A percentile compares a stretch with the other conserved stretches of the same genome.
Conservation (phyloP, 768 basidiomycete genomes). For the Rhodosporidiobolus odoratus region DNA sequence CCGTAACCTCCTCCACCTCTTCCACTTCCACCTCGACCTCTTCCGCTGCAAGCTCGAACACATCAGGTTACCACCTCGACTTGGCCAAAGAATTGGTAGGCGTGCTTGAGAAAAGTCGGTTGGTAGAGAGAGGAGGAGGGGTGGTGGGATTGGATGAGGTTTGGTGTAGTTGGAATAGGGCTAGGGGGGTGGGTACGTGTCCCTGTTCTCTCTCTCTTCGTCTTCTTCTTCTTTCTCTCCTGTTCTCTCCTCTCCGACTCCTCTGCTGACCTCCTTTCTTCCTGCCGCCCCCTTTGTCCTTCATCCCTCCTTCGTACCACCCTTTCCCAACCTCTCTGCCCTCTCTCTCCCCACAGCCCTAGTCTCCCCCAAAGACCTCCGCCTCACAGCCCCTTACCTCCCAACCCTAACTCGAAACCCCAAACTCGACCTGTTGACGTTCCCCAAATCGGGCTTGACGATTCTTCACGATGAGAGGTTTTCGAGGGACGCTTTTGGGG, state of each 20-base stretch:
- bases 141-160: constrained; percentile 39
- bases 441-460: background rate
- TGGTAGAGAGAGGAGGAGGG: constrained; percentile 24
- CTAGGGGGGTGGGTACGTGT: constrained; percentile 36
- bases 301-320: background rate
- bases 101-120: constrained; percentile 57
- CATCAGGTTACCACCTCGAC: constrained; percentile 75
- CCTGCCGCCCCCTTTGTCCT: background rate
- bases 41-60: constrained; percentile 69
- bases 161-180: constrained; percentile 42
- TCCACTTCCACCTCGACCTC: constrained; percentile 11
- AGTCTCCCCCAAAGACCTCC: constrained; percentile 78
- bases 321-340: constrained; percentile 1
- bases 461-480: no score
- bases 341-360: constrained; percentile 56
- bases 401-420: constrained; percentile 42
- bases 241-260: no score
- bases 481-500: no score
- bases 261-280: no score
- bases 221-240: background rate
- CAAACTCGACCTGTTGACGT: constrained; percentile 57
- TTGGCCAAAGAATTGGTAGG: constrained; percentile 74
- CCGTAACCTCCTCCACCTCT: no score
- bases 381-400: constrained; percentile 67
- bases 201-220: background rate